These are phyloP conservation scores for Talaromyces proteolyticus DNA, from an alignment of 495 filamentous ascomycete genomes.

Conservation along the genomic window DNA sequence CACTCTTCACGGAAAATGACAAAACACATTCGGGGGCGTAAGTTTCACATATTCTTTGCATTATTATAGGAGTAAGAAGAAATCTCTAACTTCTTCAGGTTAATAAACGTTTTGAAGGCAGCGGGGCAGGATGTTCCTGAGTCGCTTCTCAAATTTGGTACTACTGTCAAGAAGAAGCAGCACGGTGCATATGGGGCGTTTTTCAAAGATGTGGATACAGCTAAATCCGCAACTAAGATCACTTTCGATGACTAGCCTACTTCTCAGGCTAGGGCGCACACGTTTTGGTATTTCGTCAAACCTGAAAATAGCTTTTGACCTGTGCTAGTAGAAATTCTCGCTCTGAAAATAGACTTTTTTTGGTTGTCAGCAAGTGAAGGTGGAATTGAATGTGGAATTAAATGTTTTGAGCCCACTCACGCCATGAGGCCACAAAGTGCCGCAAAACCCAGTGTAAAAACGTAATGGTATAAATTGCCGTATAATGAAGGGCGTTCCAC, in stretches of 20 bases:
- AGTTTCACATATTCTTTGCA: constrained; percentile 27
- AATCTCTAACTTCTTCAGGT: constrained; percentile 23
- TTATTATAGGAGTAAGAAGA: neutral
- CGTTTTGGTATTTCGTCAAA: constrained; percentile 13
- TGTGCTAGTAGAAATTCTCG: constrained; percentile 47
- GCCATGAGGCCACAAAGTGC: constrained; percentile 48
- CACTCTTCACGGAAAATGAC: constrained; percentile 89
- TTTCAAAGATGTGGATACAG: constrained; percentile 72
- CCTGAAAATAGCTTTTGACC: constrained; percentile 34
- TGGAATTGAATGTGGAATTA: too few species aligned
- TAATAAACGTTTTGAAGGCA: constrained; percentile 88
- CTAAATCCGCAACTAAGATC: constrained; percentile 85
- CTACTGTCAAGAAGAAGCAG: constrained; percentile 97
- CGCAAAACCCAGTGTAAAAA: constrained; percentile 45
- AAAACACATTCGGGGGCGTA: constrained; percentile 81
- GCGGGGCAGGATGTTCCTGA: constrained; percentile 88
- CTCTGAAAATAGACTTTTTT: constrained; percentile 52
- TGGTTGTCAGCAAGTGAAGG: constrained; percentile 9
- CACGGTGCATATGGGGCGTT: constrained; percentile 92
- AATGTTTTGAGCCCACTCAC: constrained; percentile 50
- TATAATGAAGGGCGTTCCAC: constrained; percentile 18
- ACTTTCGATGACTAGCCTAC: constrained; percentile 82
- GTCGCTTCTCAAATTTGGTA: constrained; percentile 84
- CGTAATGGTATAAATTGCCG: constrained; percentile 34
- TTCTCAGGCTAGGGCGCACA: too few species aligned